Percentiles rank a stretch among this genome's conserved stretches.
phyloP scores from a whole-genome alignment of 441 rosid genomes.

The Croton setiger region DNA sequence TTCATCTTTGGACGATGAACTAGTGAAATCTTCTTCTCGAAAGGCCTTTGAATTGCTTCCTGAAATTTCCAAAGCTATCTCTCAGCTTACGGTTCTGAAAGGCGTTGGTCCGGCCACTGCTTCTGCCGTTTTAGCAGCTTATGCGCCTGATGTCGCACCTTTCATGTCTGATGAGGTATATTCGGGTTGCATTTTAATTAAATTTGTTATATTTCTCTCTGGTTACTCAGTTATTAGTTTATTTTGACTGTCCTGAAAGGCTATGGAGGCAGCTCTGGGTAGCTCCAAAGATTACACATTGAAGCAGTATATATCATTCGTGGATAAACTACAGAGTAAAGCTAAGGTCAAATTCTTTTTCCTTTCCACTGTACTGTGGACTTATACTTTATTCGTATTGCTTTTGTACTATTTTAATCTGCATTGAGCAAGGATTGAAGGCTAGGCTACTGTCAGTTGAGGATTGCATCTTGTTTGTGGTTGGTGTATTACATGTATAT shows the following conservation, averaged over 20 bases:
- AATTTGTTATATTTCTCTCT: neutral
- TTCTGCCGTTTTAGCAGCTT: slow-evolving; percentile 85
- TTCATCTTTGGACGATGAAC: slow-evolving; percentile 62
- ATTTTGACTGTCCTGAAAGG: slow-evolving; percentile 37
- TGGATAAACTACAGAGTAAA: slow-evolving; percentile 52
- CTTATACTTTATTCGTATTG: neutral
- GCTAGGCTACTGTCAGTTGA: neutral
- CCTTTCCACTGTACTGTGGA: neutral
- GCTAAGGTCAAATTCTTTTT: slow-evolving; percentile 44
- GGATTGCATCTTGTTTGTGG: neutral
- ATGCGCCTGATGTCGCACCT: slow-evolving; percentile 71
- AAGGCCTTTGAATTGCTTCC: slow-evolving; percentile 77
- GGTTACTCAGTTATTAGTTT: neutral
- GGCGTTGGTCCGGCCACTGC: slow-evolving; percentile 95
- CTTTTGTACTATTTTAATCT: neutral
- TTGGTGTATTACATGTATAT: neutral
- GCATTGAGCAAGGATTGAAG: slow-evolving; percentile 5
- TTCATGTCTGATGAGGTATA: slow-evolving; percentile 91
- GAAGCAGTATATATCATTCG: slow-evolving; percentile 61
- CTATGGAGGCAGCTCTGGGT: slow-evolving; percentile 71
- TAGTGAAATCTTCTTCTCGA: slow-evolving; percentile 63
- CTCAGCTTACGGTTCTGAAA: slow-evolving; percentile 71
- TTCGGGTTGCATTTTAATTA: neutral
- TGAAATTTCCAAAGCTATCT: slow-evolving; percentile 58
- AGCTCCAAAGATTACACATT: slow-evolving; percentile 66